Percentiles rank a stretch among this genome's conserved stretches.
Evolutionary conservation across 2,329 filamentous ascomycete species (phyloP).

Genomic region (Exophiala phaeomuriformis): DNA sequence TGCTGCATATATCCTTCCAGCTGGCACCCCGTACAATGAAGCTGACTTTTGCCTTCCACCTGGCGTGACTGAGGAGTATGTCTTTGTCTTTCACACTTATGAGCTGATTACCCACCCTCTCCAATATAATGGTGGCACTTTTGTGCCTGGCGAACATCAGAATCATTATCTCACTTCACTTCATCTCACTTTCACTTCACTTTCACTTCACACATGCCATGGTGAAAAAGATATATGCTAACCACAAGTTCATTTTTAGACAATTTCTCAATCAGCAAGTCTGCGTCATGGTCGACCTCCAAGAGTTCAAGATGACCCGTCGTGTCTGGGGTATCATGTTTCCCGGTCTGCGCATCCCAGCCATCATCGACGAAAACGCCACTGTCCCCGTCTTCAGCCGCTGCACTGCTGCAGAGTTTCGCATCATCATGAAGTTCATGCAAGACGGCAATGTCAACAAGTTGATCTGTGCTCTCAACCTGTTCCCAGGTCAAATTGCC

Average conservation of each 20-base stretch:
- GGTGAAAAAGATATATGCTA: not conserved
- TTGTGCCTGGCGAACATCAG: no score
- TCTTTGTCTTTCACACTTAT: no score
- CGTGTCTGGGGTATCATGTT: not conserved
- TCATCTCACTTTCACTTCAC: not conserved
- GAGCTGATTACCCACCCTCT: no score
- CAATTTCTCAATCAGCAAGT: not conserved
- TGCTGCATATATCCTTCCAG: no score
- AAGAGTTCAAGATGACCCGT: not conserved
- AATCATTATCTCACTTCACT: not conserved
- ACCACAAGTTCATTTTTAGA: not conserved
- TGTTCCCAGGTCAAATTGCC: no score
- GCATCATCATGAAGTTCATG: not conserved
- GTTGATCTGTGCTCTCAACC: not conserved
- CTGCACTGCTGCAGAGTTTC: not conserved
- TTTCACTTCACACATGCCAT: not conserved
- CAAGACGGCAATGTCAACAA: not conserved
- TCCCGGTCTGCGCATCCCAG: not conserved
- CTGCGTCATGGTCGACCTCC: not conserved
- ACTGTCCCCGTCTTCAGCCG: no score
- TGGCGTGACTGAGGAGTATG: no score
- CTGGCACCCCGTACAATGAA: no score
- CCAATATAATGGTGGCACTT: no score
- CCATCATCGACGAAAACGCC: not conserved
- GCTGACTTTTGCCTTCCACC: no score